Evolutionary conservation across 306 rosid genomes (phyloP).

Genomic region (Quercus parvula): DNA sequence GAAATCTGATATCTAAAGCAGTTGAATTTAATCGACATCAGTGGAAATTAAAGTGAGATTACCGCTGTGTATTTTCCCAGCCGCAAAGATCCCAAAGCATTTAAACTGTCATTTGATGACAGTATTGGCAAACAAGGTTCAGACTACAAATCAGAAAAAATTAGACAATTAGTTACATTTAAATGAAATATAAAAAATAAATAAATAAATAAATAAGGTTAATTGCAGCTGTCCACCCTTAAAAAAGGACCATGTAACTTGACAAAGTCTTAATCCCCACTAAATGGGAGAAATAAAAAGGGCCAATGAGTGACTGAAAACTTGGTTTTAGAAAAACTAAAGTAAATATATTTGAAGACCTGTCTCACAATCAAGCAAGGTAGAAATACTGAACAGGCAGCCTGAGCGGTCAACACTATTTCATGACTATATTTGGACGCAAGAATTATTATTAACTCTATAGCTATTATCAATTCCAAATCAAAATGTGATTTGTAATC

Average conservation of each 20-base stretch:
- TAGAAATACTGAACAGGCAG: neutral
- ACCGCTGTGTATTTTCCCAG: conserved; percentile 84
- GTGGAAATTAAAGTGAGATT: conserved; percentile 6
- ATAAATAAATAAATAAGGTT: neutral
- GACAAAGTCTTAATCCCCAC: neutral
- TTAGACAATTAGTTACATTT: conserved; percentile 26
- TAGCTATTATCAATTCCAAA: neutral
- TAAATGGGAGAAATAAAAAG: neutral
- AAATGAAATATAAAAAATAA: conserved; percentile 12
- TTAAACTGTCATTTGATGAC: conserved; percentile 42
- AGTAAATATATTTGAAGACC: neutral
- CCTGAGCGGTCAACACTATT: neutral
- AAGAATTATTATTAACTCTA: neutral
- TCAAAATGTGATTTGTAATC: neutral
- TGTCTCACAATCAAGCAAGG: neutral
- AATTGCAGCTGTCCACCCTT: too few relatives aligned
- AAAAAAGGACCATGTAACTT: neutral
- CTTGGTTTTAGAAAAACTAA: neutral
- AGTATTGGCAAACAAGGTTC: conserved; percentile 80
- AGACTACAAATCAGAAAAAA: conserved; percentile 36
- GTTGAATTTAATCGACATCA: neutral
- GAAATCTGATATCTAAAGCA: conserved; percentile 9
- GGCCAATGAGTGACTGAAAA: neutral
- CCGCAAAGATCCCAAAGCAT: conserved; percentile 62
- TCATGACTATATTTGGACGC: neutral